phyloP scores from a whole-genome alignment of 2,329 filamentous ascomycete genomes.

The Xylaria sp. region DNA sequence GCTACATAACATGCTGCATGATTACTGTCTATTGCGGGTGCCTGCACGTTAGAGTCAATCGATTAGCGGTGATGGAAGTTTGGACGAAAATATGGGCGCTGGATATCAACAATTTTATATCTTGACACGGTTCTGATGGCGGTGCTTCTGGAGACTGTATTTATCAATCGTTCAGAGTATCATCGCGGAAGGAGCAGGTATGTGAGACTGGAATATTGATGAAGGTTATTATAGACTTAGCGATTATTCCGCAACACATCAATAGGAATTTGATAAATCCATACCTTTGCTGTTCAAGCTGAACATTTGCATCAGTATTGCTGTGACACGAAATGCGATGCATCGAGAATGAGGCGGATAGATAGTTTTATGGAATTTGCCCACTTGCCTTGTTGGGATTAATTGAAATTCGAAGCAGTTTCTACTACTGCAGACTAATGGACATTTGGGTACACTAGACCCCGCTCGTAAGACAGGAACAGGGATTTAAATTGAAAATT shows the following conservation, averaged over 20 bases:
- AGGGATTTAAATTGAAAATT: constrained; percentile 29
- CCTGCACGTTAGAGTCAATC: not conserved
- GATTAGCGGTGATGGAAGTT: not conserved
- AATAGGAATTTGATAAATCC: not conserved
- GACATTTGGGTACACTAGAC: not conserved
- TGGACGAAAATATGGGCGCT: not conserved
- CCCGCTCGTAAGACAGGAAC: constrained; percentile 5
- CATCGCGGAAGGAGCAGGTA: not conserved
- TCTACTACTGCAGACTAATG: constrained; percentile 3
- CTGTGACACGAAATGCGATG: constrained; percentile 1
- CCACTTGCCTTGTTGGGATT: constrained; percentile 13
- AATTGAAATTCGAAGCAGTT: not conserved
- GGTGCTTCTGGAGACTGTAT: not conserved
- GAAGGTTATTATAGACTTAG: not conserved
- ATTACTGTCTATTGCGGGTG: not conserved
- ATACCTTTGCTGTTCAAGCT: not conserved
- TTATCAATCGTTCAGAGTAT: not conserved
- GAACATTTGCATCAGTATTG: not conserved
- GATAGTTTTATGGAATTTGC: not conserved
- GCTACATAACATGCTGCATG: not conserved
- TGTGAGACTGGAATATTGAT: not conserved
- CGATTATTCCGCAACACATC: not conserved
- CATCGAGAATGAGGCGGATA: constrained; percentile 25
- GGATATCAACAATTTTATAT: not conserved
- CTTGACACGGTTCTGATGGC: too few relatives aligned